phyloP scores from a whole-genome alignment of 345 rosid species.

The Moringa oleifera region DNA sequence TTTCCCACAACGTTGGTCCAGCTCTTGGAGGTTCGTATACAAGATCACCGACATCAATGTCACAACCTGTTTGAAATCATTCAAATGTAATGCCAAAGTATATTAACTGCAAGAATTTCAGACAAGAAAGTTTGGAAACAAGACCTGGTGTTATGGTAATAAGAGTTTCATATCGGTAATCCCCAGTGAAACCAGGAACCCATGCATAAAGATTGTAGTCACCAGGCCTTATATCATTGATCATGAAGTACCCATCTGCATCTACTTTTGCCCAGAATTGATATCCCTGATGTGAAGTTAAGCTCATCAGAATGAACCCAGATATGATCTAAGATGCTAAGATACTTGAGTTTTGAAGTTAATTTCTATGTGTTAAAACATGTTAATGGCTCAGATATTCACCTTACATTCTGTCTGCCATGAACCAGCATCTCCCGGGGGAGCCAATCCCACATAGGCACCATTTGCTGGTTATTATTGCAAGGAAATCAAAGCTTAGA shows the following conservation, averaged over 20 bases:
- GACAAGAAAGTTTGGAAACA: background rate
- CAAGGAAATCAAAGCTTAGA: no score
- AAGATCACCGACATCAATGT: conserved; percentile 44
- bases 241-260: conserved; percentile 44
- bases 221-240: conserved; percentile 41
- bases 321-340: no score
- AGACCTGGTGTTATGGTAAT: conserved; percentile 57
- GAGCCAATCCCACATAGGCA: conserved; percentile 69
- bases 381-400: background rate
- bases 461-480: conserved; percentile 34
- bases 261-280: conserved; percentile 81
- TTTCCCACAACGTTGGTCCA: conserved; percentile 93
- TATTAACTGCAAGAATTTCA: background rate
- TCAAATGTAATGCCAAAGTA: background rate
- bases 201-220: conserved; percentile 67
- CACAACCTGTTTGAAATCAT: conserved; percentile 49
- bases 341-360: no score
- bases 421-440: conserved; percentile 72
- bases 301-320: background rate
- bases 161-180: conserved; percentile 35
- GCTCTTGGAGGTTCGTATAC: conserved; percentile 61
- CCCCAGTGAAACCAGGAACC: conserved; percentile 70
- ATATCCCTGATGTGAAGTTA: conserved; percentile 38
- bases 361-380: no score
- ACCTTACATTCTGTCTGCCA: conserved; percentile 88